Evolutionary conservation across 805 yeast species (phyloP), one percentile per base, ranked within the genome.

Genomic region (Kazachstania bromeliacearum): DNA sequence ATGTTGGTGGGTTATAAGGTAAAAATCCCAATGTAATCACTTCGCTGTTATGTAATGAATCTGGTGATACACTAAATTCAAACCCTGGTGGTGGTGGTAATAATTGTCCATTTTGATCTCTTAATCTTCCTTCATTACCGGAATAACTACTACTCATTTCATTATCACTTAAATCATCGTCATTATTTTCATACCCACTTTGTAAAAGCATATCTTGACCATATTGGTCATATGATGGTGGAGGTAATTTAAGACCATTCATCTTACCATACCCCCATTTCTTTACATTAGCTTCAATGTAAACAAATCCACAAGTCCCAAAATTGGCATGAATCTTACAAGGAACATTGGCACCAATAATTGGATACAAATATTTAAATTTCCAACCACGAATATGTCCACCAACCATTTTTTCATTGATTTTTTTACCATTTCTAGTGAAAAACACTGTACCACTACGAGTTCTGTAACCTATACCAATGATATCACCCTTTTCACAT

Each of bases 191-290:
- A 9, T 70, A 73, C 45, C 60, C 53, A 33, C 79, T 60, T 50
- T 82, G 95, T 20, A 89, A 61, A 36, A 89, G 59, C 4, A 87
- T 75, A 54, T 88, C 95, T 32, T 77, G 77, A 31, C 74, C 76
- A 50, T 78, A 87, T 39, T 78, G 75, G 33, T 84, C 83, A 60
- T 89, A 89, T 7, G 92, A 79, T 1, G 98, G 98, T 3, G 97
- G 95, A 4, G 97, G 94, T 3, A 94, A 80, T 40, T 87, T 80
- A 33, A 70, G 73, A 1, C 97, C 98, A 46, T 79, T 83, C 27
- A 80, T 68, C 3, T 92, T 89, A n/a, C 94, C 95, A 50, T 81
- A 79, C 5, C 95, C 95, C 96, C 96, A 87, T 55, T 83, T 85
- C 55, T 87, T 87, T 26, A 88, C 95, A 53, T 87, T 85, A 2